A percentile compares a stretch with the other conserved stretches of the same genome.
Evolutionary conservation across 148 eudicot species (phyloP).

Genomic region (Suaeda aralocaspica): DNA sequence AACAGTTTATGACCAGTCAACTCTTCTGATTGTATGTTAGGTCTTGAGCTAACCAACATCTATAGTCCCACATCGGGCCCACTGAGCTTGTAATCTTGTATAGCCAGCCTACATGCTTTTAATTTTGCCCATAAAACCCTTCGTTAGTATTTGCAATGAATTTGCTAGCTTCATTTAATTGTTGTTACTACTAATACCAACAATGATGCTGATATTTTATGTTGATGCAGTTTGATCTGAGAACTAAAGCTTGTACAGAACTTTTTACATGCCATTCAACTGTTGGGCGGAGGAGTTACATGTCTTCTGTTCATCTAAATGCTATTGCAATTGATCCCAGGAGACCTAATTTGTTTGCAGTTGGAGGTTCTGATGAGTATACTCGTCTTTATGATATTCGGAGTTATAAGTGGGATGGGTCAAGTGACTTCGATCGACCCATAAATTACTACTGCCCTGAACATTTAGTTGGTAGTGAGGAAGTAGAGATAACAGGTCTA

Average conservation of each 20-base stretch:
- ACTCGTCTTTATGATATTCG: constrained; percentile 87
- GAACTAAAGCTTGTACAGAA: constrained; percentile 62
- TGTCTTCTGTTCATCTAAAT: constrained; percentile 44
- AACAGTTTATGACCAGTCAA: background rate
- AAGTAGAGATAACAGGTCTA: constrained; percentile 72
- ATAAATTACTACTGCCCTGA: constrained; percentile 69
- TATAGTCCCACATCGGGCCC: background rate
- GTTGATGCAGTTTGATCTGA: constrained; percentile 79
- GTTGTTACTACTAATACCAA: background rate
- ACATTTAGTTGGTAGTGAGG: constrained; percentile 61
- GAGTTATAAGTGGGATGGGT: constrained; percentile 60
- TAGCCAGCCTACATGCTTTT: background rate
- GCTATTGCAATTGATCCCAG: constrained; percentile 86
- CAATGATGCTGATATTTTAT: constrained; percentile 17
- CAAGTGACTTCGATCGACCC: constrained; percentile 76
- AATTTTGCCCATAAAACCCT: background rate
- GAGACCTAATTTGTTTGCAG: constrained; percentile 73
- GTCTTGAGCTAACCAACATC: background rate
- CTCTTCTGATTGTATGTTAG: background rate
- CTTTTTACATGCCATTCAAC: constrained; percentile 73
- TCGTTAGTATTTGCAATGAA: background rate
- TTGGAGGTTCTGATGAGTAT: constrained; percentile 82
- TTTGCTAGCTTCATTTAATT: constrained; percentile 3
- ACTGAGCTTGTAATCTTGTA: background rate
- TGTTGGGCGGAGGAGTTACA: constrained; percentile 25